Percentiles rank a stretch among this genome's conserved stretches.
Evolutionary conservation across 306 rosid species (phyloP).

Genomic region (Phaseolus lunatus): DNA sequence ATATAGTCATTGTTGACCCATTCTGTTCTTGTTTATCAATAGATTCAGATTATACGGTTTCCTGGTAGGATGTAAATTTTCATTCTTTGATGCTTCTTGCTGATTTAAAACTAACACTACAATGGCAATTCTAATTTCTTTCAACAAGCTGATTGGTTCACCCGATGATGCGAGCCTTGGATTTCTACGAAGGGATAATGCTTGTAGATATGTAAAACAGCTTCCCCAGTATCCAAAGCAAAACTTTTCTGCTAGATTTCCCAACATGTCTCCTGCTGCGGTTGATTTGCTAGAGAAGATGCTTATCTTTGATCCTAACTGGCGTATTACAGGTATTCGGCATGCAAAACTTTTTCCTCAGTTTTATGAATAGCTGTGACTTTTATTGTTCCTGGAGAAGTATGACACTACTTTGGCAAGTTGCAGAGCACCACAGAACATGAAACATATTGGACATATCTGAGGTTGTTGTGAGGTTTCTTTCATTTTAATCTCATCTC

Average conservation of each 20-base stretch:
- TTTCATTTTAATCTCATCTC: conserved; percentile 39
- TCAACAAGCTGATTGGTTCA: conserved; percentile 88
- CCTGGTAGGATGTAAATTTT: conserved; percentile 16
- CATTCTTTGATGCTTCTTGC: conserved; percentile 23
- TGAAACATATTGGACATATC: conserved; percentile 29
- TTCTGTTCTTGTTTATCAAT: background rate
- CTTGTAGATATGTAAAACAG: conserved; percentile 85
- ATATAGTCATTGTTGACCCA: background rate
- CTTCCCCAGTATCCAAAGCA: conserved; percentile 87
- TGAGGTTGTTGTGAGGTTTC: conserved; percentile 47
- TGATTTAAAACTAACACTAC: conserved; percentile 19
- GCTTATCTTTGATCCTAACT: conserved; percentile 92
- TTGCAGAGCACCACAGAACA: conserved; percentile 36
- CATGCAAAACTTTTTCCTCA: conserved; percentile 16
- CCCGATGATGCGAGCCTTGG: conserved; percentile 97
- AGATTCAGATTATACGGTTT: conserved; percentile 20
- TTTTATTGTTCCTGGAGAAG: conserved; percentile 9
- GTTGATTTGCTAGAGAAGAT: conserved; percentile 93
- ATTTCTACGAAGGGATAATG: conserved; percentile 87
- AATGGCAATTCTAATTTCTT: conserved; percentile 41
- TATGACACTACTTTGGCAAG: conserved; percentile 36
- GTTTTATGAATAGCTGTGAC: background rate
- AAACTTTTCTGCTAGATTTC: conserved; percentile 70
- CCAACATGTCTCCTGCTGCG: conserved; percentile 75
- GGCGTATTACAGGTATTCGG: conserved; percentile 88